Percentiles rank a stretch among this genome's conserved stretches.
These are phyloP conservation scores for Verticillium klebahnii DNA, from an alignment of 2,329 filamentous ascomycete genomes.

Conservation along the genomic window DNA sequence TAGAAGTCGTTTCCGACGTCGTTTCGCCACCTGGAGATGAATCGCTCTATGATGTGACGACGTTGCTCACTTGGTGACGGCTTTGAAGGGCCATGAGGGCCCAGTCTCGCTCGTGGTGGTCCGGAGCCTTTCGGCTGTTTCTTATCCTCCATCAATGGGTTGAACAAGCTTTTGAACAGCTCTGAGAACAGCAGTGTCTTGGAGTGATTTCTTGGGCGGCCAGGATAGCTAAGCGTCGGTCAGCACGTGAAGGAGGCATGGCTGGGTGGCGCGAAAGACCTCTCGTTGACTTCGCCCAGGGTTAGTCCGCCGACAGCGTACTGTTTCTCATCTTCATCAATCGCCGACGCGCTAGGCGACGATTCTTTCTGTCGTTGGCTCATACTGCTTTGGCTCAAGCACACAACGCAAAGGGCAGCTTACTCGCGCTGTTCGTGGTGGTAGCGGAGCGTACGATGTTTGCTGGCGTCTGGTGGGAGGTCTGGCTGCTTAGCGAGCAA, in stretches of 20 bases:
- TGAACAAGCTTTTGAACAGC: slow-evolving; percentile 73
- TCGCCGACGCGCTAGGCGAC: slow-evolving; percentile 33
- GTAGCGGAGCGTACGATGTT: background rate
- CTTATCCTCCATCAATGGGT: slow-evolving; percentile 72
- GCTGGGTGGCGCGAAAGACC: slow-evolving; percentile 23
- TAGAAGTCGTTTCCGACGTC: slow-evolving; percentile 92
- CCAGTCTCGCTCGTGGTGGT: slow-evolving; percentile 51
- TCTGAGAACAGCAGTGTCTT: slow-evolving; percentile 79
- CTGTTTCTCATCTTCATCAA: slow-evolving; percentile 47
- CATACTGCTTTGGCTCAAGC: slow-evolving; percentile 18
- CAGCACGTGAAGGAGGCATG: slow-evolving; percentile 6
- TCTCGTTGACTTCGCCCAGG: slow-evolving; percentile 38
- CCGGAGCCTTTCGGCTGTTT: slow-evolving; percentile 55
- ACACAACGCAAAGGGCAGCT: background rate
- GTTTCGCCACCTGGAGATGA: slow-evolving; percentile 80
- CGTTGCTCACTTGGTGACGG: slow-evolving; percentile 73
- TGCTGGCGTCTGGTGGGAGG: no score
- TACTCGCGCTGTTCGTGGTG: background rate
- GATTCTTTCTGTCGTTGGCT: slow-evolving; percentile 20
- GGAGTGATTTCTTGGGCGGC: slow-evolving; percentile 75
- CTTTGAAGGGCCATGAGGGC: slow-evolving; percentile 52
- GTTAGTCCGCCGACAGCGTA: slow-evolving; percentile 36
- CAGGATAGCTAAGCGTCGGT: slow-evolving; percentile 63
- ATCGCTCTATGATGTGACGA: slow-evolving; percentile 76
- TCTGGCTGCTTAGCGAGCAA: no score